A percentile compares a stretch with the other conserved stretches of the same genome.
Evolutionary conservation across 495 filamentous ascomycete genomes (phyloP).

Genomic region (Cairneyella variabilis): DNA sequence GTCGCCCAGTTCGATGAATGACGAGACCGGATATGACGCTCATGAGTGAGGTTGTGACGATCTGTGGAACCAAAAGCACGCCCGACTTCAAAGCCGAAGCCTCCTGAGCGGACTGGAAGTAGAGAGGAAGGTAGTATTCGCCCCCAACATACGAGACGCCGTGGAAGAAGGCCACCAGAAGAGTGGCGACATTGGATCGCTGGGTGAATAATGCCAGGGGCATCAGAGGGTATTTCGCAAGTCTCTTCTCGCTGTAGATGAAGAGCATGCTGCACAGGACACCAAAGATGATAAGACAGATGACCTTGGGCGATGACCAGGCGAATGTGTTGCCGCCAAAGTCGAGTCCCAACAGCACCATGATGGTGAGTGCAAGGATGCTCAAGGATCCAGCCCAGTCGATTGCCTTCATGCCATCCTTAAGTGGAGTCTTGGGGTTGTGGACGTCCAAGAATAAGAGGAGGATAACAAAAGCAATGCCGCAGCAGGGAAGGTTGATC

Average conservation of each 20-base stretch:
- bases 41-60: slow-evolving; percentile 44
- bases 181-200: slow-evolving; percentile 48
- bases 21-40: slow-evolving; percentile 48
- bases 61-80: slow-evolving; percentile 59
- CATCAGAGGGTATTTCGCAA: slow-evolving; percentile 66
- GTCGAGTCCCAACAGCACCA: slow-evolving; percentile 69
- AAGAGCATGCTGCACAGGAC: slow-evolving; percentile 52
- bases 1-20: slow-evolving; percentile 60
- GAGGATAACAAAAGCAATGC: slow-evolving; percentile 49
- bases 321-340: slow-evolving; percentile 65
- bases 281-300: slow-evolving; percentile 69
- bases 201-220: slow-evolving; percentile 54
- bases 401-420: slow-evolving; percentile 42
- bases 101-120: slow-evolving; percentile 70
- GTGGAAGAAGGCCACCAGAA: slow-evolving; percentile 54
- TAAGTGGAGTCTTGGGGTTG: slow-evolving; percentile 51
- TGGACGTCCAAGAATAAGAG: slow-evolving; percentile 57
- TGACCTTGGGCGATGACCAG: slow-evolving; percentile 54
- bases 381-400: slow-evolving; percentile 50
- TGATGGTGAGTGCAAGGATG: slow-evolving; percentile 61
- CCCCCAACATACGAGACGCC: slow-evolving; percentile 28
- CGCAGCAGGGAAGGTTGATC: slow-evolving; percentile 50
- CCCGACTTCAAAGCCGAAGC: slow-evolving; percentile 58
- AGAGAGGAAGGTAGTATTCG: slow-evolving; percentile 70
- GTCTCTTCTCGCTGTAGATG: slow-evolving; percentile 55